Evolutionary conservation across 2,329 filamentous ascomycete species (phyloP), one percentile per base, ranked within the genome.

Genomic region (Hymenoscyphus scutula): DNA sequence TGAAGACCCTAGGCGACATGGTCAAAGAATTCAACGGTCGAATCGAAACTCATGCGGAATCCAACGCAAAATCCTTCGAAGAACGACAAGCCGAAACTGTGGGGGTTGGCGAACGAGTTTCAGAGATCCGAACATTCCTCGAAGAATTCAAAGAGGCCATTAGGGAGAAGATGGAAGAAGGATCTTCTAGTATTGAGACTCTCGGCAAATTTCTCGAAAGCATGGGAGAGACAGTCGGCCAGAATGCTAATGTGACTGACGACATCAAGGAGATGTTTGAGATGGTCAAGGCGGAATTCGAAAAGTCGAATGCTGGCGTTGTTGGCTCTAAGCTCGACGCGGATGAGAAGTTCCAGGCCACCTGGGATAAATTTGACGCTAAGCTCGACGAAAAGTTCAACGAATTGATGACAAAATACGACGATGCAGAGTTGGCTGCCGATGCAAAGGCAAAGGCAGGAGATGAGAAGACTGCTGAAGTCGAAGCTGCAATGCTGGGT

Each of bases 31-130:
- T 90, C 73, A 88, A 89, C 67, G 89, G 89, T 69, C 86, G 82
- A 67, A 77, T 88, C 19, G 84, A 89, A 37, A 77, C 81, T 2
- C 88, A 93, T 61, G 87, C 89, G 55, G 88, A 91, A 53, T 80
- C 90, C 27, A 92, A 89, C 17, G 86, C 87, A 1, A 91, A 91
- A 76, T 89, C 89, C 0, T 89, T 95, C 54, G 91, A 95, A 59
- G 89, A 94, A 63, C 89, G 92, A 29, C 92, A 94, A 72, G 84
- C 89, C 53, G 94, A 97, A 74, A 92, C 91, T 60, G 88, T 89
- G 25, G 88, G 87, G 15, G 85, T 97, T 27, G 83, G 89, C 15
- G 89, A 94, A 64, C 88, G 89, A 62, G 89, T 98, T 17, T 83
- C 84, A 1, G 91, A 92, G 69, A 87, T 96, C 72, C 94, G 91